These are phyloP conservation scores for Boletellus ananas DNA, from an alignment of 768 basidiomycete genomes.

Conservation along the genomic window DNA sequence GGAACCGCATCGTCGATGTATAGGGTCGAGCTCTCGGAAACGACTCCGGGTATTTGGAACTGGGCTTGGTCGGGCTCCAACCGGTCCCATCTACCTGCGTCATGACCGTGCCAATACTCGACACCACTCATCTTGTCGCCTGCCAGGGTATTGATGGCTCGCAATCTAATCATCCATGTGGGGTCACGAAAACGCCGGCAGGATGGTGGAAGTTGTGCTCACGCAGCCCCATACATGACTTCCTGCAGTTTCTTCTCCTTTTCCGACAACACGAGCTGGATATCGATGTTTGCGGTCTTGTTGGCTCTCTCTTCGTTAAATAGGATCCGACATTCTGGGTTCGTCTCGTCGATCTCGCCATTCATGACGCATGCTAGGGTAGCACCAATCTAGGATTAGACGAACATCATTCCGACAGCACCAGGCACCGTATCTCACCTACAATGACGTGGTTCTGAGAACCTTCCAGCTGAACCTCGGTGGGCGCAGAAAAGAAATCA, in stretches of 20 bases:
- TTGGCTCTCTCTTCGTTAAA: background rate
- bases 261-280: constrained; percentile 10
- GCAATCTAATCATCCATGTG: background rate
- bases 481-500: constrained; percentile 15
- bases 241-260: constrained; percentile 2
- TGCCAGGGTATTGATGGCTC: constrained; percentile 1
- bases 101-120: constrained; percentile 6
- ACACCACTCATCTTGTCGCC: background rate
- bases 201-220: background rate
- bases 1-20: constrained; percentile 8
- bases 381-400: background rate
- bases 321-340: background rate
- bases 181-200: background rate
- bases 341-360: constrained; percentile 6
- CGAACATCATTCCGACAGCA: too few relatives aligned
- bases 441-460: constrained; percentile 6
- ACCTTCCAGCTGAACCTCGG: constrained; percentile 5
- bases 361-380: constrained; percentile 5
- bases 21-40: constrained; percentile 5
- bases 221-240: constrained; percentile 10
- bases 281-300: constrained; percentile 8
- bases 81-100: background rate
- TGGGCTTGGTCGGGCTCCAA: background rate
- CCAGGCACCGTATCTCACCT: background rate
- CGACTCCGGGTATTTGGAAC: background rate